Percentiles rank a stretch among this genome's conserved stretches.
Evolutionary conservation across 441 rosid species (phyloP).

Genomic region (Gossypium schwendimanii): DNA sequence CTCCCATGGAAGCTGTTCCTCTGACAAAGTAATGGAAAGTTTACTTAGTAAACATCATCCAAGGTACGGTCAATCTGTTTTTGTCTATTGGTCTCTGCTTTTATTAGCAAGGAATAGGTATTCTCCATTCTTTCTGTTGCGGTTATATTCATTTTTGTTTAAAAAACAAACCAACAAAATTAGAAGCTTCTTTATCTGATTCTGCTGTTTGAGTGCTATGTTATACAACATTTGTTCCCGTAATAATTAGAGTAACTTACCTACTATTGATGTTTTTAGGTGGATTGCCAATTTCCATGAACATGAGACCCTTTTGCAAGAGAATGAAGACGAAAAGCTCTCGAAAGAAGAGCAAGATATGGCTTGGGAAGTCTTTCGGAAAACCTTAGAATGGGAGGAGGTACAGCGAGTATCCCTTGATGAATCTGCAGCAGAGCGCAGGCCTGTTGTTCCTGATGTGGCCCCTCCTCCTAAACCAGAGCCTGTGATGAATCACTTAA

Average conservation of each 20-base stretch:
- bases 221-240: not conserved
- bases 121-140: not conserved
- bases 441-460: slow-evolving; percentile 22
- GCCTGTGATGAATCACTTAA: slow-evolving; percentile 18
- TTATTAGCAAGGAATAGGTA: not conserved
- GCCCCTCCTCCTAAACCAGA: slow-evolving; percentile 32
- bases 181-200: not conserved
- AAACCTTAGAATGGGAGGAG: slow-evolving; percentile 83
- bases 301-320: slow-evolving; percentile 96
- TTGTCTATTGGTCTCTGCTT: not conserved
- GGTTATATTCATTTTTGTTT: not conserved
- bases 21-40: slow-evolving; percentile 86
- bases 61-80: slow-evolving; percentile 33
- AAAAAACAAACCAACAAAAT: not conserved
- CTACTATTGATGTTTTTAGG: slow-evolving; percentile 29
- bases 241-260: not conserved
- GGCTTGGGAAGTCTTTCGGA: slow-evolving; percentile 95
- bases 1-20: slow-evolving; percentile 56
- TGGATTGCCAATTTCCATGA: slow-evolving; percentile 97
- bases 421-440: slow-evolving; percentile 41
- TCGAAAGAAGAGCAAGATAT: slow-evolving; percentile 98
- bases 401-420: slow-evolving; percentile 66
- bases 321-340: slow-evolving; percentile 93
- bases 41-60: slow-evolving; percentile 74
- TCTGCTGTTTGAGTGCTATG: slow-evolving; percentile 4